These are phyloP conservation scores for Microdochium trichocladiopsis DNA, from an alignment of 2,329 filamentous ascomycete genomes.

Conservation along the genomic window DNA sequence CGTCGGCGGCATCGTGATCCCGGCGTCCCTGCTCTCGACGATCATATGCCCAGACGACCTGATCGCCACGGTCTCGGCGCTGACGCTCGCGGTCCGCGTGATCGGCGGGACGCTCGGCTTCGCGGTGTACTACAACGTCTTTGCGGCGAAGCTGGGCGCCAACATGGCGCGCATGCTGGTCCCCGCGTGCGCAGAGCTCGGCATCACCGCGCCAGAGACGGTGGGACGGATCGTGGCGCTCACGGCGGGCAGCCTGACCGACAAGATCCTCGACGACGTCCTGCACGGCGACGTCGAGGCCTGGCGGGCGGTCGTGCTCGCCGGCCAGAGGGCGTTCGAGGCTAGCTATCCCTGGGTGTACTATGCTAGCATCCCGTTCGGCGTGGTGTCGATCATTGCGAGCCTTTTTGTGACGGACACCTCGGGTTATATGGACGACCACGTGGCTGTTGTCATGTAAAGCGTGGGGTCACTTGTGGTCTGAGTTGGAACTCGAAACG, in stretches of 20 bases:
- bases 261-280: slow-evolving; percentile 33
- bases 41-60: slow-evolving; percentile 65
- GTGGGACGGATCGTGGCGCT: slow-evolving; percentile 44
- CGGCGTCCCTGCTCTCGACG: slow-evolving; percentile 59
- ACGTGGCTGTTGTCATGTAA: slow-evolving; percentile 43
- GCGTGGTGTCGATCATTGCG: slow-evolving; percentile 45
- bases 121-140: slow-evolving; percentile 50
- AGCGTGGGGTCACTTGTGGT: background rate
- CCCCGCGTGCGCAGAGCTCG: slow-evolving; percentile 22
- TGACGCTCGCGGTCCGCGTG: slow-evolving; percentile 63
- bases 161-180: slow-evolving; percentile 44
- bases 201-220: slow-evolving; percentile 36
- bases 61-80: slow-evolving; percentile 61
- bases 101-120: slow-evolving; percentile 61
- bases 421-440: slow-evolving; percentile 48
- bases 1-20: slow-evolving; percentile 62
- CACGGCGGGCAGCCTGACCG: slow-evolving; percentile 43
- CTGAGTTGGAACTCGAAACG: background rate
- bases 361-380: slow-evolving; percentile 56
- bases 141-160: slow-evolving; percentile 36
- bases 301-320: slow-evolving; percentile 43
- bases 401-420: slow-evolving; percentile 54
- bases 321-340: slow-evolving; percentile 49
- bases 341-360: slow-evolving; percentile 55
- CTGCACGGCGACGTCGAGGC: slow-evolving; percentile 41